A percentile compares a stretch with the other conserved stretches of the same genome.
phyloP scores from a whole-genome alignment of 2,329 filamentous ascomycete species.

The Fusarium sp. region DNA sequence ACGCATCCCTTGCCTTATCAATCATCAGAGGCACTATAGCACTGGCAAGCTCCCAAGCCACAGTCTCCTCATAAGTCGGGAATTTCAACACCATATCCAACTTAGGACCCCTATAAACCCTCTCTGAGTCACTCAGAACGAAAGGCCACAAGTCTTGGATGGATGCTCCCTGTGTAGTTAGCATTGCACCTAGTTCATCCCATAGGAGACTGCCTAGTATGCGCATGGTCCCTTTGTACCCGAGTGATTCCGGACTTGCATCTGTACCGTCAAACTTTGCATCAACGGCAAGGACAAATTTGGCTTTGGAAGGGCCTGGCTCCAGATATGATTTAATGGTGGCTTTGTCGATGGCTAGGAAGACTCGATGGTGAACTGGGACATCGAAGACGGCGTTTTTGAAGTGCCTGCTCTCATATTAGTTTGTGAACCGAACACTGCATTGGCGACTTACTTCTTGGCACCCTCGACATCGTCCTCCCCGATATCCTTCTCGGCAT shows the following conservation, averaged over 20 bases:
- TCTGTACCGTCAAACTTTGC: not conserved
- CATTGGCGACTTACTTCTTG: conserved; percentile 22
- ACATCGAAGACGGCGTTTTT: not conserved
- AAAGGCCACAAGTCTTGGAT: conserved; percentile 40
- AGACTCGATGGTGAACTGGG: not conserved
- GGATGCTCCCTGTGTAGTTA: conserved; percentile 45
- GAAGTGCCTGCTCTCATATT: conserved; percentile 15
- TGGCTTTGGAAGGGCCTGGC: not conserved
- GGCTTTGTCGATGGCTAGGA: conserved; percentile 42
- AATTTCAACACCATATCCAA: conserved; percentile 14
- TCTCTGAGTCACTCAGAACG: conserved; percentile 32
- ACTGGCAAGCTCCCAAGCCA: conserved; percentile 15
- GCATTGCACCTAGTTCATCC: conserved; percentile 45
- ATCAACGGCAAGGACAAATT: conserved; percentile 40
- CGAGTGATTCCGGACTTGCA: conserved; percentile 11
- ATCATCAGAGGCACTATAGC: conserved; percentile 1
- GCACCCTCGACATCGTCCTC: conserved; percentile 39
- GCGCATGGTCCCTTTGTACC: conserved; percentile 37
- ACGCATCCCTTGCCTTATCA: not conserved
- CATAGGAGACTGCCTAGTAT: conserved; percentile 42
- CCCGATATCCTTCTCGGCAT: conserved; percentile 30
- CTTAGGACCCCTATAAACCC: conserved; percentile 32
- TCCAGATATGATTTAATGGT: conserved; percentile 43
- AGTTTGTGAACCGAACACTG: not conserved
- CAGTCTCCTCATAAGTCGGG: not conserved